Evolutionary conservation across 192 early-diverging fungal genomes (phyloP).

Genomic region (Backusella sp.): DNA sequence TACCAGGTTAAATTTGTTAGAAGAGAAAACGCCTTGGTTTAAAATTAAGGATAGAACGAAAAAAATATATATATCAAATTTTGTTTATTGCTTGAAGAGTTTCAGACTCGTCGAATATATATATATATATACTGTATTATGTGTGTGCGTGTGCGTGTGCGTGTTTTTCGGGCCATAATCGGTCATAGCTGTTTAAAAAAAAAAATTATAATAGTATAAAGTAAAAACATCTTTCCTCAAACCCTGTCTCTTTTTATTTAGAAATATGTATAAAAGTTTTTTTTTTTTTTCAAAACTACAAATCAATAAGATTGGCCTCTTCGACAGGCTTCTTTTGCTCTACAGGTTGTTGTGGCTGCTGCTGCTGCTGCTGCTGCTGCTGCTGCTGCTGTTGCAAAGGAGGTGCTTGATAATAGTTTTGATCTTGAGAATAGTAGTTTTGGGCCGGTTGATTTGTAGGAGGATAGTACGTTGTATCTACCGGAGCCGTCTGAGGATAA

Average conservation of each 20-base stretch:
- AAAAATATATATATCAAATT: background rate
- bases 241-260: background rate
- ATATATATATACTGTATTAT: too few relatives aligned
- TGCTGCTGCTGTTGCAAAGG: background rate
- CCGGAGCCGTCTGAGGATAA: background rate
- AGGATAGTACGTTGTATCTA: background rate
- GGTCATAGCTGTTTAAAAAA: too few relatives aligned
- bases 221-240: background rate
- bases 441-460: slow-evolving; percentile 1
- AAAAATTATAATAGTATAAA: too few relatives aligned
- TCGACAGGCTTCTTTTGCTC: slow-evolving; percentile 21
- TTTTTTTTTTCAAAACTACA: slow-evolving; percentile 9
- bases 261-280: background rate
- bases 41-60: background rate
- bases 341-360: background rate
- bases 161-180: too few relatives aligned
- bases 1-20: background rate
- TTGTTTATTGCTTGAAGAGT: too few relatives aligned
- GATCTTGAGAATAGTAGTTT: background rate
- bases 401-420: background rate
- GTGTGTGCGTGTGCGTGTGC: too few relatives aligned
- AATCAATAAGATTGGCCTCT: slow-evolving; percentile 16
- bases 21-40: background rate
- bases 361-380: background rate
- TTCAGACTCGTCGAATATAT: too few relatives aligned